Percentiles rank a stretch among this genome's conserved stretches.
Conservation (phyloP, 2,329 filamentous ascomycete species). For the Zymoseptoria passerinii region DNA sequence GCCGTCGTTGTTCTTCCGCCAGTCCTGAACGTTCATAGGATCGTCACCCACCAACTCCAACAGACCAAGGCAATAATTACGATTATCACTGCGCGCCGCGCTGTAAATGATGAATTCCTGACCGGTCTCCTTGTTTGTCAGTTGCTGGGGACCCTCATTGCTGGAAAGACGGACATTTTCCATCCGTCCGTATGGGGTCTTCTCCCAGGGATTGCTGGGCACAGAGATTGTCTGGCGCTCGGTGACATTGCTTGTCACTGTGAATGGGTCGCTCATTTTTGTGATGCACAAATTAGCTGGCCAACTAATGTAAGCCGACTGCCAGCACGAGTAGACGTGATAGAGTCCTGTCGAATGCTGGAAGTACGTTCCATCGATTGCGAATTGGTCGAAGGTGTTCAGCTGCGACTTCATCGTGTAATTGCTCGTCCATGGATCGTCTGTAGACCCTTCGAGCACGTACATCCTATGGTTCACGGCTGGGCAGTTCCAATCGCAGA, state of each 20-base stretch:
- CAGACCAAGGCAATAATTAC: slow-evolving; percentile 46
- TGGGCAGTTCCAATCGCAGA: slow-evolving; percentile 32
- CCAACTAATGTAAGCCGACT: slow-evolving; percentile 41
- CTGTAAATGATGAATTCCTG: slow-evolving; percentile 44
- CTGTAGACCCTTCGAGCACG: slow-evolving; percentile 37
- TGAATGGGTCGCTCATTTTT: slow-evolving; percentile 42
- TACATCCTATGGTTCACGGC: slow-evolving; percentile 47
- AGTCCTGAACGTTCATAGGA: slow-evolving; percentile 42
- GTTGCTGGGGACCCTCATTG: slow-evolving; percentile 46
- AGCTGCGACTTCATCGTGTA: slow-evolving; percentile 41
- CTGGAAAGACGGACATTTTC: slow-evolving; percentile 40
- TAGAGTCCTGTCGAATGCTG: slow-evolving; percentile 34
- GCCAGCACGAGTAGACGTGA: slow-evolving; percentile 37
- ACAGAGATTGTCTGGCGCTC: slow-evolving; percentile 42
- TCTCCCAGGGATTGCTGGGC: slow-evolving; percentile 44
- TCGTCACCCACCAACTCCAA: slow-evolving; percentile 43
- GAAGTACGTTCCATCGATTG: slow-evolving; percentile 48
- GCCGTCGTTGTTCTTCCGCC: slow-evolving; percentile 40
- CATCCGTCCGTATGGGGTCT: slow-evolving; percentile 42
- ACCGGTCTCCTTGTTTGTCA: slow-evolving; percentile 39
- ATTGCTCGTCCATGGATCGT: slow-evolving; percentile 39
- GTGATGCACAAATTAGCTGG: slow-evolving; percentile 47
- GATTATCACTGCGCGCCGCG: slow-evolving; percentile 44
- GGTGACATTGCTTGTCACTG: slow-evolving; percentile 37
- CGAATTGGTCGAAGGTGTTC: slow-evolving; percentile 46